Conservation (phyloP, 345 rosid genomes). For the Combretum micranthum region DNA sequence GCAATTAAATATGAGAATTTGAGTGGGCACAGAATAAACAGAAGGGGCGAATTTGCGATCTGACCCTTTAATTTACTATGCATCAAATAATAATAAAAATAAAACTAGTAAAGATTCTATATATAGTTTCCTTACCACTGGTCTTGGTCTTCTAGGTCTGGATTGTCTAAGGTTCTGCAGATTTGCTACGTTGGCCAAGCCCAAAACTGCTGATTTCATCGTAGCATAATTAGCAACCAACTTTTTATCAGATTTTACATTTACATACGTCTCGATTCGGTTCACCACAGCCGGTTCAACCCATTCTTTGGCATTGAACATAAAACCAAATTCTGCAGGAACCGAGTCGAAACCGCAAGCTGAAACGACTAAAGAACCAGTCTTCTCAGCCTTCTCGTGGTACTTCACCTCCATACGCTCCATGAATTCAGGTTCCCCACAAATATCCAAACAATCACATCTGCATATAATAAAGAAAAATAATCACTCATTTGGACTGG, state of each 20-base stretch:
- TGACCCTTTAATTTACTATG: too few relatives aligned
- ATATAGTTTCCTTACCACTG: background rate
- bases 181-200: background rate
- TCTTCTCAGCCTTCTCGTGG: background rate
- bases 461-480: too few relatives aligned
- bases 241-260: background rate
- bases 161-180: background rate
- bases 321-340: background rate
- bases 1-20: too few relatives aligned
- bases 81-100: background rate
- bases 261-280: slow-evolving; percentile 1
- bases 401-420: too few relatives aligned
- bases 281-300: slow-evolving; percentile 4
- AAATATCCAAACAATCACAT: background rate
- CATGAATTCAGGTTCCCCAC: slow-evolving; percentile 3
- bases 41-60: too few relatives aligned
- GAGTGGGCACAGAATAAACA: too few relatives aligned
- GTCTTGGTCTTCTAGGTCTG: slow-evolving; percentile 5
- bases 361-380: slow-evolving; percentile 5
- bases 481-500: too few relatives aligned
- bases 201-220: background rate
- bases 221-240: slow-evolving; percentile 1
- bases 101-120: too few relatives aligned
- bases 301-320: slow-evolving; percentile 6
- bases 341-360: slow-evolving; percentile 8